A percentile compares a stretch with the other conserved stretches of the same genome.
Conservation (phyloP, 345 rosid genomes). For the Euphorbia tirucalli region DNA sequence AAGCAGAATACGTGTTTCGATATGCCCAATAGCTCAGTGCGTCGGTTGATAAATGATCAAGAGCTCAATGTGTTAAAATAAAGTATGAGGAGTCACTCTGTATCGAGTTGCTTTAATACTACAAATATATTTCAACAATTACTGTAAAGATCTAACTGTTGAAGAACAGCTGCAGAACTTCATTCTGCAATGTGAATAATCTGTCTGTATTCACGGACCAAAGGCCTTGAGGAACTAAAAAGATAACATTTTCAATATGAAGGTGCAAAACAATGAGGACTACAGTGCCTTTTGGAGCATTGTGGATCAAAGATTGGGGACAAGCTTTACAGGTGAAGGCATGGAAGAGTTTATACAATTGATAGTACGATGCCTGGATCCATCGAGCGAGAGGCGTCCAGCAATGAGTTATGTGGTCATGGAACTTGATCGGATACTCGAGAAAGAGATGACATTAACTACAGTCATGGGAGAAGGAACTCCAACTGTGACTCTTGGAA, state of each 20-base stretch:
- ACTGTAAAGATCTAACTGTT: neutral
- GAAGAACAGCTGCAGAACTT: neutral
- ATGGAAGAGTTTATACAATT: slow-evolving; percentile 69
- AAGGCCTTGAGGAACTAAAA: neutral
- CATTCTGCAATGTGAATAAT: neutral
- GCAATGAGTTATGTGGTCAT: slow-evolving; percentile 61
- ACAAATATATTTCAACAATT: neutral
- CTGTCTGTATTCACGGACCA: no score
- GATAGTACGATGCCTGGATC: slow-evolving; percentile 53
- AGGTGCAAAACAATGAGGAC: slow-evolving; percentile 64
- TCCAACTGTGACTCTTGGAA: slow-evolving; percentile 78
- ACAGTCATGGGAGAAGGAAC: slow-evolving; percentile 85
- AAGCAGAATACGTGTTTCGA: no score
- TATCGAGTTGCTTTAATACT: neutral
- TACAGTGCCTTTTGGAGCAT: slow-evolving; percentile 45
- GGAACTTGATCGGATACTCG: slow-evolving; percentile 73
- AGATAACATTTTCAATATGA: slow-evolving; percentile 8
- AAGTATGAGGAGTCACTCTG: no score
- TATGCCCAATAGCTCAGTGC: no score
- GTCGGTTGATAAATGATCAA: no score
- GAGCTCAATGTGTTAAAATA: no score
- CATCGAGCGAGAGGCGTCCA: slow-evolving; percentile 81
- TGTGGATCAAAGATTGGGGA: slow-evolving; percentile 65
- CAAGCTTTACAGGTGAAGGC: slow-evolving; percentile 72
- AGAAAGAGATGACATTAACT: slow-evolving; percentile 78